Evolutionary conservation across 2,329 filamentous ascomycete species (phyloP), one percentile per base, ranked within the genome.

Genomic region (Calonectria pteridis): DNA sequence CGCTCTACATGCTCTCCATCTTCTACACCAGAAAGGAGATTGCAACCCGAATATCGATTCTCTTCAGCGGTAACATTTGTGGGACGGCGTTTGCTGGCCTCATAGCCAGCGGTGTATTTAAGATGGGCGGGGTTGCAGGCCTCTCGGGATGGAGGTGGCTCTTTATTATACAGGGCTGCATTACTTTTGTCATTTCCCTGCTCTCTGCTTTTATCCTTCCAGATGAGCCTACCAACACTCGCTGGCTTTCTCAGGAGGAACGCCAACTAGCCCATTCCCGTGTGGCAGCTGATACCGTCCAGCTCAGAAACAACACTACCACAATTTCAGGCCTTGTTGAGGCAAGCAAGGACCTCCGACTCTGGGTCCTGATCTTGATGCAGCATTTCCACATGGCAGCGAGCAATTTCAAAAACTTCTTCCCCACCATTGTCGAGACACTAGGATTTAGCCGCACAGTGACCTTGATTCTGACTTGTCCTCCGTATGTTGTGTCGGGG

Each of bases 161-260:
- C 0, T 94, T 94, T 83, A 92, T 94, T 50, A 89, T 93, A 26
- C 91, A 94, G 81, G 92, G 92, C 16, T 85, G 86, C 1, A 86
- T 79, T 3, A 81, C 81, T 0, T 75, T 82, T 9, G n/a, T 77
- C 1, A 63, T 81, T 3, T 77, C 78, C 5, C 11, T 82, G 5
- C 7, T 67, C 0, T 71, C 77, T 6, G 79, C 78, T 64, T 83
- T 81, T 35, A 65, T 81, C 66, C 72, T 82, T 0, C 81, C 80
- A 2, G 80, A 81, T 23, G 87, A 50, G 83, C 88, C 81, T 0
- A 86, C 86, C 23, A 88, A 87, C 7, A 82, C 86, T 4, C 81
- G 83, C 2, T 81, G 80, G 40, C 80, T 90, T 11, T 83, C 84
- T 1, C 85, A 86, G 0, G 84, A 87, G 29, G 86, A 86, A 79